Conservation (phyloP, 495 filamentous ascomycete species). For the Trichoderma asperelloides region DNA sequence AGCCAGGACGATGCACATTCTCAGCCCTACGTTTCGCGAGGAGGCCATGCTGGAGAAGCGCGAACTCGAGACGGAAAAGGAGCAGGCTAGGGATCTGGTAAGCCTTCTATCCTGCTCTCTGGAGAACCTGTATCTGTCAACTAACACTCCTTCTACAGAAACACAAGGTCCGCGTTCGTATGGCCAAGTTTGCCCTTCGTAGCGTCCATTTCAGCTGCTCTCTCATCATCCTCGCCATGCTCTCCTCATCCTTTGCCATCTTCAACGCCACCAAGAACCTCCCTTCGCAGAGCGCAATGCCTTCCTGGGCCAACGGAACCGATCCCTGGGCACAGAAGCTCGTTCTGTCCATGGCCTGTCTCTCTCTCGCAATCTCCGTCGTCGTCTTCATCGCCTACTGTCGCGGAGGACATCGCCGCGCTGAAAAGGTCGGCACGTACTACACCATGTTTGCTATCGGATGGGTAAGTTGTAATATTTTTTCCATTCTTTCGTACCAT, state of each 20-base stretch:
- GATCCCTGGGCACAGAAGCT: conserved; percentile 85
- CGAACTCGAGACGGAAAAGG: conserved; percentile 68
- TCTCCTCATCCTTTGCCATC: conserved; percentile 74
- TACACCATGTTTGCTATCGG: conserved; percentile 85
- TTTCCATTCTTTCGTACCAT: no score
- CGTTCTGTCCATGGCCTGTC: conserved; percentile 63
- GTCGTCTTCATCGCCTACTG: conserved; percentile 80
- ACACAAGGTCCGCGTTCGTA: conserved; percentile 83
- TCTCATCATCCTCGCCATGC: conserved; percentile 83
- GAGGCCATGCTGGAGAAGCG: conserved; percentile 74
- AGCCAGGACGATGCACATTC: conserved; percentile 53
- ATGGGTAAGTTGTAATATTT: conserved; percentile 37
- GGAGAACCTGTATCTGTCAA: neutral
- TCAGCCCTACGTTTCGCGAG: conserved; percentile 84
- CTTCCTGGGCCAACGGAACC: conserved; percentile 72
- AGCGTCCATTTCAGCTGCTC: conserved; percentile 94
- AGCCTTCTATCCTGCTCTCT: conserved; percentile 22
- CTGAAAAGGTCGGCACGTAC: conserved; percentile 87
- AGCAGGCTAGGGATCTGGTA: conserved; percentile 80
- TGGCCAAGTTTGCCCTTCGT: conserved; percentile 90
- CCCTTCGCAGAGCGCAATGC: conserved; percentile 65
- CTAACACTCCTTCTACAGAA: conserved; percentile 43
- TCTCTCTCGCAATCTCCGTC: conserved; percentile 73
- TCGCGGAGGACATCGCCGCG: conserved; percentile 77
- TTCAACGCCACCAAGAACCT: conserved; percentile 76